These are phyloP conservation scores for Thalia dealbata DNA, from an alignment of 176 grass and related monocot species.

Conservation along the genomic window DNA sequence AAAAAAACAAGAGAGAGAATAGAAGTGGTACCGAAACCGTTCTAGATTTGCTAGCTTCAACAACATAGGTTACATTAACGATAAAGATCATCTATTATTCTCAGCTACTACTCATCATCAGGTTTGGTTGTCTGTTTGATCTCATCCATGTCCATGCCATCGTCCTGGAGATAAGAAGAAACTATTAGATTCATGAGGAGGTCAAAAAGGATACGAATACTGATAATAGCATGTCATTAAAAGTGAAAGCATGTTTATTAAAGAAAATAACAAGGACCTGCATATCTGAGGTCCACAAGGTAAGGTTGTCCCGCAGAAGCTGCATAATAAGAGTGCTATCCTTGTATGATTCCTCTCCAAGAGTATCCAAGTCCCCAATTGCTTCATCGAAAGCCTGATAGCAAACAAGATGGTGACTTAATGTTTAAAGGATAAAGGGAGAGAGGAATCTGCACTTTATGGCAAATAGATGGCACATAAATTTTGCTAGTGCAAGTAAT, in stretches of 20 bases:
- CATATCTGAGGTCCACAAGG: conserved; percentile 98
- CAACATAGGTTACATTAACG: background rate
- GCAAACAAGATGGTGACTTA: background rate
- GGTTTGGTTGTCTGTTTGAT: conserved; percentile 77
- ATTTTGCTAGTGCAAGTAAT: background rate
- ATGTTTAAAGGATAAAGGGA: background rate
- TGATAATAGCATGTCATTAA: background rate
- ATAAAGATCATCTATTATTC: conserved; percentile 13
- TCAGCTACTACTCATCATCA: conserved; percentile 48
- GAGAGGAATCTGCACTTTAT: background rate
- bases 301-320: conserved; percentile 98
- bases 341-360: conserved; percentile 98
- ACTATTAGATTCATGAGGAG: background rate
- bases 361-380: conserved; percentile 77
- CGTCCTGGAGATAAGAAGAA: conserved; percentile 48
- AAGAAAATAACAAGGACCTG: conserved; percentile 40
- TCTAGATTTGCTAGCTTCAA: conserved; percentile 3
- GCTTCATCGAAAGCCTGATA: conserved; percentile 90
- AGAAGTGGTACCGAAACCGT: background rate
- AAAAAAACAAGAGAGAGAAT: background rate
- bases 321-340: conserved; percentile 99
- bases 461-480: background rate
- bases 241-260: background rate
- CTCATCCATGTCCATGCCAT: conserved; percentile 61
- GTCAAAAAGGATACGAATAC: background rate